Evolutionary conservation across 2,329 filamentous ascomycete species (phyloP), one percentile per base, ranked within the genome.

Genomic region (Apiospora hydei): DNA sequence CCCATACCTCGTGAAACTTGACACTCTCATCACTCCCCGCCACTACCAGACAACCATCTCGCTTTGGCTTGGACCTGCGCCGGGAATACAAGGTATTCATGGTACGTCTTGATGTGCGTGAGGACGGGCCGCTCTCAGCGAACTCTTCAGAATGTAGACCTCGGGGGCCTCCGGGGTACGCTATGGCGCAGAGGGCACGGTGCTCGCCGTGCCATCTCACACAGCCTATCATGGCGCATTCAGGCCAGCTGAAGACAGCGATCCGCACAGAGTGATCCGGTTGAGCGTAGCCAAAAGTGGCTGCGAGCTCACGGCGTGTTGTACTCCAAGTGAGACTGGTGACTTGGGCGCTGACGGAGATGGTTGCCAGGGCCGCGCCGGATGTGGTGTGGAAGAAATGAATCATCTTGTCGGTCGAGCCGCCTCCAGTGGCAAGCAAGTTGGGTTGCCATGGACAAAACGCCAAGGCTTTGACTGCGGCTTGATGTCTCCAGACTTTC

Each of bases 1-100:
- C 72, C 96, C 95, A 98, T 14, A 99, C 91, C 83, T 98, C 95
- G 81, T 98, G 95, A 78, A 98, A 98, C 80, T 96, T 96, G 81
- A 98, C 93, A 77, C 90, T 97, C 80, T 94, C 92, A 82, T 98
- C 95, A 79, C 95, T 98, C 61, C 94, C 93, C 21, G 95, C 96
- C 70, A 99, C 93, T 24, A 98, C 93, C 76, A 99, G 92, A 80
- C 95, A 97, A 0, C 93, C 94, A 77, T 96, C 93, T 75, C 90
- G 88, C 6, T 86, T 84, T 0, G 88, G 90, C 26, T 90, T 85
- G 69, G 79, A 78, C 69, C 74, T 74, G 69, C 84, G 85, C 74
- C 86, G 86, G 18, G 57, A 64, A 14, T n/a, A n/a, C 34, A 13
- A 7, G 82, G 85, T 88, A 67, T 85, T 83, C n/a, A 86, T 86